Percentiles rank a stretch among this genome's conserved stretches.
Evolutionary conservation across 495 filamentous ascomycete species (phyloP).

Genomic region (Penicillium mononematosum): DNA sequence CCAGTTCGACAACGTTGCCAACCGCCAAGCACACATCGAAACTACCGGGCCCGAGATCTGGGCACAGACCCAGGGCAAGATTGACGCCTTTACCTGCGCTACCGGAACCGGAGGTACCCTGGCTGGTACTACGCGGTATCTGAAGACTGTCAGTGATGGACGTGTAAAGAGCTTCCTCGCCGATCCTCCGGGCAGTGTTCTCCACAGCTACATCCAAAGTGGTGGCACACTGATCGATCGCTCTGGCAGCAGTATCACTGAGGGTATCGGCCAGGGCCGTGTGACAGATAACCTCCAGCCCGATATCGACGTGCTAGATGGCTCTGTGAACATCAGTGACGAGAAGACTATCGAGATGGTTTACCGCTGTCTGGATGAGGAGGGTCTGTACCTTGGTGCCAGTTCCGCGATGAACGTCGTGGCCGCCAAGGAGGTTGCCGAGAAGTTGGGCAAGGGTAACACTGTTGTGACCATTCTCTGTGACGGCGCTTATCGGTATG

Average conservation of each 20-base stretch:
- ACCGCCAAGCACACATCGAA: conserved; percentile 91
- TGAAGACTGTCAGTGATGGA: conserved; percentile 80
- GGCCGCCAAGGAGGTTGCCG: conserved; percentile 89
- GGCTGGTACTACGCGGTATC: conserved; percentile 82
- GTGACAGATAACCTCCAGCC: conserved; percentile 88
- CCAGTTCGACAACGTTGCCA: conserved; percentile 96
- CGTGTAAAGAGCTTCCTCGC: conserved; percentile 87
- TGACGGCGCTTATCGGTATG: conserved; percentile 95
- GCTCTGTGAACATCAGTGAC: conserved; percentile 80
- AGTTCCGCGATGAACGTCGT: conserved; percentile 92
- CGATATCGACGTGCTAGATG: conserved; percentile 82
- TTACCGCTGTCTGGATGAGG: conserved; percentile 94
- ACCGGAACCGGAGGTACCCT: conserved; percentile 93
- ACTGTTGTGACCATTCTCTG: conserved; percentile 92
- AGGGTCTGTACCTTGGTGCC: conserved; percentile 93
- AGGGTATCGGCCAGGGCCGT: conserved; percentile 97
- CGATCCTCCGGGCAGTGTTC: conserved; percentile 87
- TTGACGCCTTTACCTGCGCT: conserved; percentile 94
- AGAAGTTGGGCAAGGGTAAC: conserved; percentile 83
- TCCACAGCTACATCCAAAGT: conserved; percentile 86
- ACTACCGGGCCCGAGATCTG: conserved; percentile 97
- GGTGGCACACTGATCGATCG: conserved; percentile 80
- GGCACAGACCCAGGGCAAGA: conserved; percentile 81
- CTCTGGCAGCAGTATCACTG: conserved; percentile 87
- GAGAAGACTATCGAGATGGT: conserved; percentile 98